These are phyloP conservation scores for Orbilia brochopaga DNA, from an alignment of 2,329 filamentous ascomycete genomes.

Conservation along the genomic window DNA sequence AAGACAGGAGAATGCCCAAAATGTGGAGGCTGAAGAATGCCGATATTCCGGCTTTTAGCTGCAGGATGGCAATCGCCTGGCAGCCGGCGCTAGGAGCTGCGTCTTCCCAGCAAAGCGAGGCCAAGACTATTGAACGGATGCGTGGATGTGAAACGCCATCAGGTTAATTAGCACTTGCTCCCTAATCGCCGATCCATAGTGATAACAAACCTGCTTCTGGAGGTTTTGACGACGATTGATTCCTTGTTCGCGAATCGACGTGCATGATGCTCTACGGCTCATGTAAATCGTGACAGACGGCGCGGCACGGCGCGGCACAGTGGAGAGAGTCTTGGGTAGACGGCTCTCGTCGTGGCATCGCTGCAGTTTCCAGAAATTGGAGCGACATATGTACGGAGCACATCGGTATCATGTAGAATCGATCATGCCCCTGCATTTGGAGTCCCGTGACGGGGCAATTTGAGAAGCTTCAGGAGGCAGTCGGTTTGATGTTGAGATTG, in stretches of 20 bases:
- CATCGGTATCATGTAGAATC: no score
- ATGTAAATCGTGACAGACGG: conserved; percentile 8
- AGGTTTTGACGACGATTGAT: conserved; percentile 5
- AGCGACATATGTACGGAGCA: background rate
- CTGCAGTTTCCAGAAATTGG: background rate
- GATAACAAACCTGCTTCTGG: background rate
- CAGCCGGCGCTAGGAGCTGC: conserved; percentile 17
- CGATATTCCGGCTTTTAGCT: conserved; percentile 35
- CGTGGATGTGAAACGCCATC: conserved; percentile 32
- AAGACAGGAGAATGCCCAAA: background rate
- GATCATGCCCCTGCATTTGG: no score
- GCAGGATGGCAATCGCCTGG: conserved; percentile 2
- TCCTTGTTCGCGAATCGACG: background rate
- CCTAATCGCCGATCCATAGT: conserved; percentile 29
- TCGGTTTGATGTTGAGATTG: conserved; percentile 1
- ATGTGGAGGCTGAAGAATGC: conserved; percentile 17
- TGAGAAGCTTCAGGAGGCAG: background rate
- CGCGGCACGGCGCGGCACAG: conserved; percentile 25
- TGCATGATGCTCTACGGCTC: background rate
- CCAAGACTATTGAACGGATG: conserved; percentile 4
- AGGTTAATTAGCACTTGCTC: background rate
- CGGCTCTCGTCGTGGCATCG: background rate
- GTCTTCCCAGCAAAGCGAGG: conserved; percentile 8
- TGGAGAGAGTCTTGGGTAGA: background rate
- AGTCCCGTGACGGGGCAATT: no score